Evolutionary conservation across 225 moss, liverwort and hornwort genomes (phyloP).

Genomic region (Climacium dendroides): DNA sequence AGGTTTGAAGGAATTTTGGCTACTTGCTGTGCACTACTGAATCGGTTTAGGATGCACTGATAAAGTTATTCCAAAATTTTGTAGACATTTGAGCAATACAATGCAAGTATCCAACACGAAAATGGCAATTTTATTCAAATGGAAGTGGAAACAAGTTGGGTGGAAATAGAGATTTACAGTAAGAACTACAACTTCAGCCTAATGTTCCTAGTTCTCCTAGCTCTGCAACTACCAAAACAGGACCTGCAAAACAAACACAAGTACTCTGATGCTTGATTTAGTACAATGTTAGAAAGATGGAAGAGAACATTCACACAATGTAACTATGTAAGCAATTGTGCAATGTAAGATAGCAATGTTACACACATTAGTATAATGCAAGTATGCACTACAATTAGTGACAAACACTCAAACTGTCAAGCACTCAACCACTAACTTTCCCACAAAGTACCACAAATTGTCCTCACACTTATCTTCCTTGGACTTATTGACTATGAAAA

Average conservation of each 20-base stretch:
- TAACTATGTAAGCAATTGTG: no score
- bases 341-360: no score
- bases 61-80: not conserved
- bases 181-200: not conserved
- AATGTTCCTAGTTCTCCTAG: not conserved
- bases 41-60: not conserved
- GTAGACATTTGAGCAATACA: not conserved
- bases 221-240: not conserved
- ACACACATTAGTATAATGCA: no score
- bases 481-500: fast-evolving
- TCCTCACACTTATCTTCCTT: not conserved
- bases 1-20: not conserved
- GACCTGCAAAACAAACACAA: no score
- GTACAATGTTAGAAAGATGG: no score
- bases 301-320: no score
- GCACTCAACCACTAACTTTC: no score
- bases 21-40: not conserved
- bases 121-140: not conserved
- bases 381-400: no score
- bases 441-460: no score
- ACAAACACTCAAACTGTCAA: no score
- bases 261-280: no score
- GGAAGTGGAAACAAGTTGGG: not conserved
- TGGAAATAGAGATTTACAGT: not conserved
- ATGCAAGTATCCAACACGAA: not conserved